Evolutionary conservation across 768 basidiomycete species (phyloP).

Genomic region (Lyophyllum shimeji): DNA sequence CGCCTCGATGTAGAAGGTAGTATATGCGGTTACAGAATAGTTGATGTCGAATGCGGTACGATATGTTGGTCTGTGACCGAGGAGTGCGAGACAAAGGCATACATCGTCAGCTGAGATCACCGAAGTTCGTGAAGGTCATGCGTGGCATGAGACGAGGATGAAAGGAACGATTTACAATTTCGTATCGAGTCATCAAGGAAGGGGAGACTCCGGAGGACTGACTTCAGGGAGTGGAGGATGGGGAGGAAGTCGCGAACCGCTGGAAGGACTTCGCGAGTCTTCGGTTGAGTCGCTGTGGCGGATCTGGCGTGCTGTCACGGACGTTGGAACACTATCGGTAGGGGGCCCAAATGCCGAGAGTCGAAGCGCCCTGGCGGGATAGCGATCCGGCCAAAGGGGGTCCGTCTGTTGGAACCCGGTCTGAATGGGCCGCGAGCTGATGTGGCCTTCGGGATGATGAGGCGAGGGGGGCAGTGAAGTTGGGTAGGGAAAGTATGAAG

Average conservation of each 20-base stretch:
- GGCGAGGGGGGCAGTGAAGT: conserved; percentile 45
- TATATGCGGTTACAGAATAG: background rate
- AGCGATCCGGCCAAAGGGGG: conserved; percentile 35
- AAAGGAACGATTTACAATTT: background rate
- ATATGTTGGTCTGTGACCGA: background rate
- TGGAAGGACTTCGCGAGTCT: conserved; percentile 4
- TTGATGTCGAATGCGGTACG: background rate
- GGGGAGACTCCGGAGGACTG: background rate
- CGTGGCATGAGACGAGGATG: background rate
- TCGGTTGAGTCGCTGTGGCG: conserved; percentile 40
- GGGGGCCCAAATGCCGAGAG: conserved; percentile 43
- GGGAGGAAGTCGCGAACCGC: conserved; percentile 35
- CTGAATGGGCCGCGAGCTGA: conserved; percentile 9
- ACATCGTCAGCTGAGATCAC: background rate
- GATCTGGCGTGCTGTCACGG: conserved; percentile 54
- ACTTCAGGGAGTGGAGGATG: conserved; percentile 37
- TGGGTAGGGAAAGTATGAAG: conserved; percentile 43
- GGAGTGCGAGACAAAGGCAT: background rate
- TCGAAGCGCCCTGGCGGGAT: conserved; percentile 33
- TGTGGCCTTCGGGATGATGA: conserved; percentile 27
- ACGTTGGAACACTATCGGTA: conserved; percentile 55
- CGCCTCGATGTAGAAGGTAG: background rate
- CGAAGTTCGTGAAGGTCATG: background rate
- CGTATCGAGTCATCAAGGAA: background rate
- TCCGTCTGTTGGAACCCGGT: conserved; percentile 46